A percentile compares a stretch with the other conserved stretches of the same genome.
Conservation (phyloP, 2,329 filamentous ascomycete genomes). For the Drechslera avenae region DNA sequence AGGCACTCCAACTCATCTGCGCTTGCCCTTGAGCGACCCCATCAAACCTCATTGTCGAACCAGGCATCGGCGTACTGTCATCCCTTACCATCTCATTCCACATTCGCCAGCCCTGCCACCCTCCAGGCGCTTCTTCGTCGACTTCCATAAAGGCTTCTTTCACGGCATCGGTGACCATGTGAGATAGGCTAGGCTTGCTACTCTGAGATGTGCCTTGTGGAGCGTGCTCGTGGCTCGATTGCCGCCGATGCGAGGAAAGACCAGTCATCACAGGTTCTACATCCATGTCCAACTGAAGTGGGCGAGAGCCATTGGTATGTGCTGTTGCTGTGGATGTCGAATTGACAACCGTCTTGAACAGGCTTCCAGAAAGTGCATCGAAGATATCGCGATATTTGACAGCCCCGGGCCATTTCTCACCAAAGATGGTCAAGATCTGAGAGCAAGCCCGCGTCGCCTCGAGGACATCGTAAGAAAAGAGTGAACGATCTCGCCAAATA, state of each 20-base stretch:
- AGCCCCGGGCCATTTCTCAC: slow-evolving; percentile 36
- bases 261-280: neutral
- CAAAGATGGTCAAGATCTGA: slow-evolving; percentile 34
- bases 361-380: slow-evolving; percentile 27
- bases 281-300: slow-evolving; percentile 9
- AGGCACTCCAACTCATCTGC: slow-evolving; percentile 14
- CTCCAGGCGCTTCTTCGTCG: slow-evolving; percentile 34
- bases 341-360: slow-evolving; percentile 19
- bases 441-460: slow-evolving; percentile 34
- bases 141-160: slow-evolving; percentile 39
- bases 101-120: slow-evolving; percentile 36
- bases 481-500: slow-evolving; percentile 31
- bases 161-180: slow-evolving; percentile 30
- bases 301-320: neutral
- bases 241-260: neutral
- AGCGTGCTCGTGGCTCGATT: neutral
- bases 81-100: slow-evolving; percentile 36
- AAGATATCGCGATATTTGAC: slow-evolving; percentile 39
- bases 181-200: slow-evolving; percentile 12
- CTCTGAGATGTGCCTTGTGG: neutral
- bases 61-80: neutral
- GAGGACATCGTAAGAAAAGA: slow-evolving; percentile 34
- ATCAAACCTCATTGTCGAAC: neutral
- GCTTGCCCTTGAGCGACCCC: slow-evolving; percentile 7
- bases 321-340: neutral